Conservation (phyloP, 176 grass and related monocot genomes). For the Zoysia japonica region DNA sequence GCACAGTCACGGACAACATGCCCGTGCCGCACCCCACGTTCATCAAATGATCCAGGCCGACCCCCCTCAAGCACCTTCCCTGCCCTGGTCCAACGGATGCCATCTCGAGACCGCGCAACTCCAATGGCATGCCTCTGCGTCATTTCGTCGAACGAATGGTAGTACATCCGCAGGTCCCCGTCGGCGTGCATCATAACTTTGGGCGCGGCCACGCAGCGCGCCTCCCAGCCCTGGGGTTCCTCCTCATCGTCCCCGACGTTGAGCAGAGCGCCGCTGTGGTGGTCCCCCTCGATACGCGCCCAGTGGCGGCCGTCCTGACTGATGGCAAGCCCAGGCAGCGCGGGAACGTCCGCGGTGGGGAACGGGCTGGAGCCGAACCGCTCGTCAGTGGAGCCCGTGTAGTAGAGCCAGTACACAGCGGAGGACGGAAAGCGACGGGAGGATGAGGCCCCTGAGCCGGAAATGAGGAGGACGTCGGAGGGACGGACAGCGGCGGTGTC, state of each 20-base stretch:
- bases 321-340: slow-evolving; percentile 73
- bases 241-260: slow-evolving; percentile 39
- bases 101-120: slow-evolving; percentile 77
- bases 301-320: slow-evolving; percentile 87
- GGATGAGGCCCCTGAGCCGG: slow-evolving; percentile 44
- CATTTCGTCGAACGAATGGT: slow-evolving; percentile 72
- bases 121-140: slow-evolving; percentile 49
- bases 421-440: slow-evolving; percentile 46
- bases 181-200: slow-evolving; percentile 73
- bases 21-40: slow-evolving; percentile 64
- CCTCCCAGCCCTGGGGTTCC: slow-evolving; percentile 48
- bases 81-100: slow-evolving; percentile 64
- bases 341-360: slow-evolving; percentile 37
- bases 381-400: slow-evolving; percentile 66
- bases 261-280: slow-evolving; percentile 77
- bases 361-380: slow-evolving; percentile 38
- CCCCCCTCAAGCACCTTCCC: slow-evolving; percentile 64
- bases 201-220: slow-evolving; percentile 51
- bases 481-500: slow-evolving; percentile 64
- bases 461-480: slow-evolving; percentile 77
- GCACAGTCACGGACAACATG: slow-evolving; percentile 67
- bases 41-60: slow-evolving; percentile 57
- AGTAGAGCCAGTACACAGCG: slow-evolving; percentile 89
- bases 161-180: slow-evolving; percentile 92
- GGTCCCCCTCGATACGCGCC: slow-evolving; percentile 86